A percentile compares a stretch with the other conserved stretches of the same genome.
Conservation (phyloP, 345 rosid genomes). For the Luvunga scandens region DNA sequence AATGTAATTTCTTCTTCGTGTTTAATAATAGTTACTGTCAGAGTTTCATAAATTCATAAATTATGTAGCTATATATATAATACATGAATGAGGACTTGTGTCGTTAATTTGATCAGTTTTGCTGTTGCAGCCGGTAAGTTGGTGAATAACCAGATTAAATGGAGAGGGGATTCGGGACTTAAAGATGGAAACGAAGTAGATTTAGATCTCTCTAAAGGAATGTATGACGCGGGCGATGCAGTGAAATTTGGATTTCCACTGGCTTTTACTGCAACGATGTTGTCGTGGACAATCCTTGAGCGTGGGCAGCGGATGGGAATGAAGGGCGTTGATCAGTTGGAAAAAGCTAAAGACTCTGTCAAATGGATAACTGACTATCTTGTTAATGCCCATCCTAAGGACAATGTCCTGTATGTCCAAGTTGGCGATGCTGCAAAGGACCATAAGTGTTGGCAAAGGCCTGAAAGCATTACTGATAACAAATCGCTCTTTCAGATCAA, state of each 20-base stretch:
- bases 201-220: conserved; percentile 72
- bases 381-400: conserved; percentile 66
- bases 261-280: conserved; percentile 85
- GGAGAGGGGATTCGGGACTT: conserved; percentile 93
- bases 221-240: conserved; percentile 94
- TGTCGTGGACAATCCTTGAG: conserved; percentile 95
- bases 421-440: conserved; percentile 82
- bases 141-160: conserved; percentile 52
- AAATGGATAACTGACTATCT: conserved; percentile 89
- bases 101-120: neutral
- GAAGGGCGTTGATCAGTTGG: conserved; percentile 44
- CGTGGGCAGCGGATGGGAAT: conserved; percentile 75
- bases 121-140: conserved; percentile 61
- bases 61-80: neutral
- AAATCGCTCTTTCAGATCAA: conserved; percentile 75
- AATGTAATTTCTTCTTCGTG: conserved; percentile 41
- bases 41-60: neutral
- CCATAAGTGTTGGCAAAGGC: conserved; percentile 91
- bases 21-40: neutral
- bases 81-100: neutral
- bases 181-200: conserved; percentile 64
- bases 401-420: conserved; percentile 73
- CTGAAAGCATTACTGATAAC: conserved; percentile 69
- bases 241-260: conserved; percentile 88
- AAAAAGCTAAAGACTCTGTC: conserved; percentile 64